Conservation (phyloP, 164 flowering plant genomes). For the Amborella trichopoda region DNA sequence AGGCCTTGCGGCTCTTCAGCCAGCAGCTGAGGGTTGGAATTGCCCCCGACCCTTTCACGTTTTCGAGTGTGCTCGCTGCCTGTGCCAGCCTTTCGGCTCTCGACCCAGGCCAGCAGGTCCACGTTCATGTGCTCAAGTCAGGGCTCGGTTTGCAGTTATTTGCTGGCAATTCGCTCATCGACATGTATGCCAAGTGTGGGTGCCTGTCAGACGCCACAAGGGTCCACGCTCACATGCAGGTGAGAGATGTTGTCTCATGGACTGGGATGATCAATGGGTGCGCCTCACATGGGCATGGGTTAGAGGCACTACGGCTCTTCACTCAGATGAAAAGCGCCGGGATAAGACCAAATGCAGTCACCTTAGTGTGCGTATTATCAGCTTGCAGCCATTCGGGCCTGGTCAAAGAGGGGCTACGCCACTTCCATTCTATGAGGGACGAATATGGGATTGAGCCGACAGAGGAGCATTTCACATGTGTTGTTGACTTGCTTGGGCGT, state of each 20-base stretch:
- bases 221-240: slow-evolving; percentile 5
- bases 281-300: slow-evolving; percentile 12
- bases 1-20: not conserved
- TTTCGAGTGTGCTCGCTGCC: slow-evolving; percentile 10
- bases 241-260: slow-evolving; percentile 14
- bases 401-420: slow-evolving; percentile 7
- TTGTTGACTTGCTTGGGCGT: slow-evolving; percentile 11
- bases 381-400: slow-evolving; percentile 15
- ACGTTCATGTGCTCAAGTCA: slow-evolving; percentile 5
- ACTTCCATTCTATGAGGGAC: slow-evolving; percentile 7
- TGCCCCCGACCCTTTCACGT: slow-evolving; percentile 1
- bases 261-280: slow-evolving; percentile 12
- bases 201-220: slow-evolving; percentile 7
- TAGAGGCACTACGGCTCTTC: slow-evolving; percentile 9
- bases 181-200: slow-evolving; percentile 15
- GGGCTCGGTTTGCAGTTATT: slow-evolving; percentile 2
- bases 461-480: slow-evolving; percentile 11
- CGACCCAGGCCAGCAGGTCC: slow-evolving; percentile 13
- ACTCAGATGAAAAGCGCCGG: slow-evolving; percentile 6
- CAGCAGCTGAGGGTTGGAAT: slow-evolving; percentile 1
- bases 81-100: slow-evolving; percentile 12
- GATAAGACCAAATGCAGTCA: slow-evolving; percentile 8
- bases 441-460: slow-evolving; percentile 5
- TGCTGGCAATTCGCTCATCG: slow-evolving; percentile 12
- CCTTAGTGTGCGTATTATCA: slow-evolving; percentile 9